Conservation (phyloP, 140 eudicot genomes). For the Ambrosia hybrid region DNA sequence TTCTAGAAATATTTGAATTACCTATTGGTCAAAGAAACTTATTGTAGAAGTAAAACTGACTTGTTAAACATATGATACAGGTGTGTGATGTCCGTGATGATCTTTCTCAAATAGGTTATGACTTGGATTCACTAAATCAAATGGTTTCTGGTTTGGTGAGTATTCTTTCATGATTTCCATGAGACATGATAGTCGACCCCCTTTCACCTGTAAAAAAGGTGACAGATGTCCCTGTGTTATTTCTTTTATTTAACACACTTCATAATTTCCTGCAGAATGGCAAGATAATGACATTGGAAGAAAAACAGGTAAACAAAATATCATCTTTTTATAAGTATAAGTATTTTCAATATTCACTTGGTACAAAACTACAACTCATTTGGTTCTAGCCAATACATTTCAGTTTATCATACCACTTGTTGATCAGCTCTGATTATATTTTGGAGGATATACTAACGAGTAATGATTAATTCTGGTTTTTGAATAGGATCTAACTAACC, state of each 20-base stretch:
- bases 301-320: constrained; percentile 60
- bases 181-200: not conserved
- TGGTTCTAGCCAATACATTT: too few relatives aligned
- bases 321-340: not conserved
- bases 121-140: constrained; percentile 52
- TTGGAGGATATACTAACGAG: constrained; percentile 4
- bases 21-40: not conserved
- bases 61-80: constrained; percentile 48
- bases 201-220: not conserved
- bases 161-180: constrained; percentile 5
- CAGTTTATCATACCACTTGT: too few relatives aligned
- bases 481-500: constrained; percentile 51
- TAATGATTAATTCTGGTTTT: not conserved
- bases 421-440: too few relatives aligned
- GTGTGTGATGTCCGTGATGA: constrained; percentile 68
- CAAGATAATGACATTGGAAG: constrained; percentile 68
- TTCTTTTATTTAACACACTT: not conserved
- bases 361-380: too few relatives aligned
- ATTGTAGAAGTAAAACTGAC: constrained; percentile 3
- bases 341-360: not conserved
- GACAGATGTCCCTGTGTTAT: not conserved
- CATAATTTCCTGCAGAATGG: constrained; percentile 58
- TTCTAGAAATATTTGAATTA: not conserved
- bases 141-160: constrained; percentile 87
- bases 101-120: constrained; percentile 61